Percentiles rank a stretch among this genome's conserved stretches.
These are phyloP conservation scores for Neurospora cerealis DNA, from an alignment of 495 filamentous ascomycete genomes.

Conservation along the genomic window DNA sequence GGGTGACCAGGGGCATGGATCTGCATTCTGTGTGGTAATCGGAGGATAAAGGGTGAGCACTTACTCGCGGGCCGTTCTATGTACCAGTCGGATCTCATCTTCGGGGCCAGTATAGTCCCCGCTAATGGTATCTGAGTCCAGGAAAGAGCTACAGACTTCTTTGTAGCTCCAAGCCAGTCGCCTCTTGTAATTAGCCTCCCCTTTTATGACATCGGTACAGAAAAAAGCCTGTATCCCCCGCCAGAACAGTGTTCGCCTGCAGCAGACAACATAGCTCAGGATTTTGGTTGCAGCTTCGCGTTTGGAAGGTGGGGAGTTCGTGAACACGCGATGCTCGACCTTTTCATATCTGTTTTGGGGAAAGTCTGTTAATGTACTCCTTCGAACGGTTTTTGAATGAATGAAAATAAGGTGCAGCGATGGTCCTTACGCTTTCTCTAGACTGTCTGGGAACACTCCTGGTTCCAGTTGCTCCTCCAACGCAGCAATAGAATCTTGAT, in stretches of 20 bases:
- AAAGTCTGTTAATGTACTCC: background rate
- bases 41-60: background rate
- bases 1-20: background rate
- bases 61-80: background rate
- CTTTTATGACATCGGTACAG: background rate
- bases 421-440: background rate
- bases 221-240: background rate
- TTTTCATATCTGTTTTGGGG: background rate
- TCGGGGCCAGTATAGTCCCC: background rate
- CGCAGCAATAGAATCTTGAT: background rate
- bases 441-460: background rate
- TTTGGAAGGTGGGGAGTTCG: background rate
- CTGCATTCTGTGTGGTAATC: no score
- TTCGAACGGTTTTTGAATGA: no score
- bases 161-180: background rate
- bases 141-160: background rate
- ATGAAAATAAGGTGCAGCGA: no score
- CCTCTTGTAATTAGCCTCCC: background rate
- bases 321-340: background rate
- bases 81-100: background rate
- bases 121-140: background rate
- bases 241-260: background rate
- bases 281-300: background rate
- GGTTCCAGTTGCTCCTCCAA: background rate
- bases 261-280: background rate